A percentile compares a stretch with the other conserved stretches of the same genome.
phyloP scores from a whole-genome alignment of 805 yeast genomes.

The Metschnikowia kofuensis region DNA sequence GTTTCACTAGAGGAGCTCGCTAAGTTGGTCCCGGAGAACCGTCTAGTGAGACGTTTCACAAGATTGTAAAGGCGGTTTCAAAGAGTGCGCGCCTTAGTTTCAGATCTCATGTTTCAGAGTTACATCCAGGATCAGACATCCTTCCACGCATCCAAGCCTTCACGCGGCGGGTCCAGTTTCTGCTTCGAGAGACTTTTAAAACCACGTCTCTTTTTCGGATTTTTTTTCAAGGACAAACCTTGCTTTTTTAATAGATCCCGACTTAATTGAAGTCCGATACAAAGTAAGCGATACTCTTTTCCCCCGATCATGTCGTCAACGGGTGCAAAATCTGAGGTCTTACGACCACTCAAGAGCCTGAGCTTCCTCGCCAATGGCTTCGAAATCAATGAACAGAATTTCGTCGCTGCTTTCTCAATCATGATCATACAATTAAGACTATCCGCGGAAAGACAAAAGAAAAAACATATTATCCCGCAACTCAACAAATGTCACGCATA shows the following conservation, averaged over 20 bases:
- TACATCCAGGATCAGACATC: conserved; percentile 5
- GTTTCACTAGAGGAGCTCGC: conserved; percentile 51
- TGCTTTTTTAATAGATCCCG: too few species aligned
- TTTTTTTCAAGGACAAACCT: background rate
- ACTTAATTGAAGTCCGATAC: too few species aligned
- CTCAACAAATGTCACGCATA: conserved; percentile 42
- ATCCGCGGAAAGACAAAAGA: conserved; percentile 13
- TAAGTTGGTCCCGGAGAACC: conserved; percentile 17
- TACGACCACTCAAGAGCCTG: conserved; percentile 1
- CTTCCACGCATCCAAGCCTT: conserved; percentile 5
- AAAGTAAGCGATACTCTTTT: too few species aligned
- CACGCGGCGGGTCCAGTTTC: conserved; percentile 1
- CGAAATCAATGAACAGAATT: conserved; percentile 48
- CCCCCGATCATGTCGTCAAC: background rate
- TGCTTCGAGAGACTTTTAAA: background rate
- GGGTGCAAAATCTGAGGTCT: conserved; percentile 6
- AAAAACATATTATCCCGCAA: conserved; percentile 21
- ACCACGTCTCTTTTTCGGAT: background rate
- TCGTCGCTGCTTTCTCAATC: conserved; percentile 58
- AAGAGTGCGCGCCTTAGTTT: conserved; percentile 9
- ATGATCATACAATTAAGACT: conserved; percentile 39
- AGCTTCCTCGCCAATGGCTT: conserved; percentile 3
- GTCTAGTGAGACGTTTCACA: conserved; percentile 11
- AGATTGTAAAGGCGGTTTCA: conserved; percentile 10
- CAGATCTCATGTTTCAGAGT: conserved; percentile 4